These are phyloP conservation scores for Apiospora phragmitis DNA, from an alignment of 2,329 filamentous ascomycete species.

Conservation along the genomic window DNA sequence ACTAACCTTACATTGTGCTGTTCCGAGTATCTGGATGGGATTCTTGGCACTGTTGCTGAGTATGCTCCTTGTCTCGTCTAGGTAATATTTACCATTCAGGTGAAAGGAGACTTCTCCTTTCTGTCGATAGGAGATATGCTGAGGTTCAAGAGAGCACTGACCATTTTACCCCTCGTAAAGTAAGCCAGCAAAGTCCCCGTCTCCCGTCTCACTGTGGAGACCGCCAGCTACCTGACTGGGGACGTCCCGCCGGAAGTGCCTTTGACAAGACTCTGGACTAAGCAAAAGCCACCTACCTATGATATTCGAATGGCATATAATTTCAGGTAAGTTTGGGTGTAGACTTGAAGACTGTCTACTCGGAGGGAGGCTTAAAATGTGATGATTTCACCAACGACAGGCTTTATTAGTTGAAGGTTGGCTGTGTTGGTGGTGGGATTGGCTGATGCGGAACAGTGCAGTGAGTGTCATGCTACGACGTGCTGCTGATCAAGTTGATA, in stretches of 20 bases:
- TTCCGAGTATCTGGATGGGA: too few species aligned
- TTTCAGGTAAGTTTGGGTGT: too few species aligned
- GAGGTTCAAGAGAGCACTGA: not conserved
- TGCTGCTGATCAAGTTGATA: not conserved
- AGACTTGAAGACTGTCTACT: too few species aligned
- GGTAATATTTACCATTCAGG: not conserved
- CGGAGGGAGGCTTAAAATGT: too few species aligned
- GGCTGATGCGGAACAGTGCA: too few species aligned
- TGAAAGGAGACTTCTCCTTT: not conserved
- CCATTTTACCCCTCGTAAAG: conserved; percentile 2
- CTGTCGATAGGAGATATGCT: not conserved
- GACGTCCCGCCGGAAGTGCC: not conserved
- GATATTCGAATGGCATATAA: not conserved
- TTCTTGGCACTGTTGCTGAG: not conserved
- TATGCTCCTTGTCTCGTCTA: not conserved
- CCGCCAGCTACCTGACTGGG: not conserved
- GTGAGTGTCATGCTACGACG: not conserved
- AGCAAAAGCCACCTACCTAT: not conserved
- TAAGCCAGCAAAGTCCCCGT: not conserved
- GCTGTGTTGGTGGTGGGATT: too few species aligned
- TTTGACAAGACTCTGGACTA: too few species aligned
- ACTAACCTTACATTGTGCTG: too few species aligned
- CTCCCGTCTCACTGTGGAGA: not conserved
- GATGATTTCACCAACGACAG: too few species aligned
- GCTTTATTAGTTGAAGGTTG: too few species aligned